Evolutionary conservation across 352 stramenopile genomes (phyloP), one percentile per base, ranked within the genome.

Genomic region (Globisporangium radiosum): DNA sequence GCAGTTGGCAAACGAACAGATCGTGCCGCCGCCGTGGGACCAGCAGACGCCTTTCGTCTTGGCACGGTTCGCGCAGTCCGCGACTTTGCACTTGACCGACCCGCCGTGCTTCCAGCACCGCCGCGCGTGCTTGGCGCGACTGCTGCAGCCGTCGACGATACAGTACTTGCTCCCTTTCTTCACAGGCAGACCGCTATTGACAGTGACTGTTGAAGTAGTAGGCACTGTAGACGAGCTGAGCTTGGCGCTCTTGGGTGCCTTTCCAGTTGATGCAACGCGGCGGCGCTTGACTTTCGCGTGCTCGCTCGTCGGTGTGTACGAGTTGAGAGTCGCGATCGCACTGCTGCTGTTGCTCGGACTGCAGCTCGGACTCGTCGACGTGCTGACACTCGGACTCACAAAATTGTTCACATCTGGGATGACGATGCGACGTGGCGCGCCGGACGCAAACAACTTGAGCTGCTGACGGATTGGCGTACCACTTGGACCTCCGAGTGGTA

Each of bases 11-110:
- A 76, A 73, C 0, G 72, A 76, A 60, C 76, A 87, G 13, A 76
- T 58, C 10, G 71, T 87, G 50, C 76, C 76, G 33, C 76, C 76
- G 15, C 76, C 76, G 59, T 87, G 76, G 14, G 72, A 83, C 76
- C 76, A 87, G 57, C 76, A 87, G 6, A 87, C 68, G 10, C 76
- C 76, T 49, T 81, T 81, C 39, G 74, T 80, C 61, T 87, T 87
- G 43, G 74, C 74, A 47, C 74, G 74, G 62, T 87, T 87, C 5
- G 63, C 54, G 47, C 74, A 82, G 62, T 78, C 75, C 0, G 62
- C 60, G 3, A 81, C 62, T 33, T 81, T 86, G 71, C 79, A 89
- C 55, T 83, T 75, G 56, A 81, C 69, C 7, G 76, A 86, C 36
- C 76, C 76, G 25, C 76, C 76, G 65, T 87, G 76, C 15, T 73